These are phyloP conservation scores for Gracilaria domingensis DNA, from an alignment of 23 red algal genomes.

Conservation along the genomic window DNA sequence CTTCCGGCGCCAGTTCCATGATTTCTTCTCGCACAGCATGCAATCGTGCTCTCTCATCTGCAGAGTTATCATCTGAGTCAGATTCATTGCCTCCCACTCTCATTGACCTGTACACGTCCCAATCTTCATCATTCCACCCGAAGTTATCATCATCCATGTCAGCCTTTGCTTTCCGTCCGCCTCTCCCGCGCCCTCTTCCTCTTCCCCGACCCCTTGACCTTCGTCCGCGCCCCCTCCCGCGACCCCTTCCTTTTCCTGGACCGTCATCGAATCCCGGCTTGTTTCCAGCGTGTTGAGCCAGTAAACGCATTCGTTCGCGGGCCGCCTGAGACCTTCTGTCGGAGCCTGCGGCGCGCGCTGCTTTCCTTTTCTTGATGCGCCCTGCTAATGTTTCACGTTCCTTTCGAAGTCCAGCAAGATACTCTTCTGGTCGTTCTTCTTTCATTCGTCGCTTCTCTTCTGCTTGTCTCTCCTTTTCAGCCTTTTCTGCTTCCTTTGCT, in stretches of 20 bases:
- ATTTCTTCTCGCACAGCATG: constrained; percentile 67
- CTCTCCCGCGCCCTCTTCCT: constrained; percentile 47
- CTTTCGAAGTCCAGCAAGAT: constrained; percentile 51
- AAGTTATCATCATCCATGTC: constrained; percentile 76
- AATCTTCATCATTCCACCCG: constrained; percentile 81
- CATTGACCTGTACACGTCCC: constrained; percentile 87
- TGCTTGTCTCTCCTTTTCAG: constrained; percentile 38
- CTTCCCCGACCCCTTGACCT: constrained; percentile 33
- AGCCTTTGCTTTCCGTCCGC: constrained; percentile 22
- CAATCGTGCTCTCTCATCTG: constrained; percentile 59
- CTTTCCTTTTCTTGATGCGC: constrained; percentile 66
- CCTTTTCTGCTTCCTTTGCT: constrained; percentile 67
- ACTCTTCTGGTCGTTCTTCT: constrained; percentile 66
- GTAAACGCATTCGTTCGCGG: constrained; percentile 78
- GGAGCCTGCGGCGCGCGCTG: constrained; percentile 69
- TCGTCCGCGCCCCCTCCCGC: constrained; percentile 37
- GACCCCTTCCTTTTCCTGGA: constrained; percentile 24
- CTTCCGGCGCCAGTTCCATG: constrained; percentile 66
- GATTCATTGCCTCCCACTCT: constrained; percentile 51
- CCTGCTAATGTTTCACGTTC: constrained; percentile 67
- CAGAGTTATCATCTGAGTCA: constrained; percentile 75
- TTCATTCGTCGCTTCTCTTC: constrained; percentile 46
- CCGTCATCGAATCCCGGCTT: constrained; percentile 46
- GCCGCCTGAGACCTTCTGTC: constrained; percentile 73
- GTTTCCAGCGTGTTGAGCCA: constrained; percentile 76